phyloP scores from a whole-genome alignment of 371 early-diverging fungal genomes.

The Apophysomyces trapeziformis region DNA sequence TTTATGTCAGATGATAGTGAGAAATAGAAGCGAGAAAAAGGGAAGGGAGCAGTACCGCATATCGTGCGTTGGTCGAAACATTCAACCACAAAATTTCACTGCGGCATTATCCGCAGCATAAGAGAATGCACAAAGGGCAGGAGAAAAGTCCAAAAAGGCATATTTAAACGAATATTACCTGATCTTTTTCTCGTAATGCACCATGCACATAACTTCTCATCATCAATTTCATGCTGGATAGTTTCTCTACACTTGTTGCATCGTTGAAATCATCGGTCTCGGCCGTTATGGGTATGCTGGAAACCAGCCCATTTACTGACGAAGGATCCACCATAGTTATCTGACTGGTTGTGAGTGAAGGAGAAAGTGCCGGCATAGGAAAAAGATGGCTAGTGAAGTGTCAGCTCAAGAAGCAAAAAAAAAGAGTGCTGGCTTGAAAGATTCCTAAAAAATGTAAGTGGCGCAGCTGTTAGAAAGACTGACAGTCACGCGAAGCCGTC shows the following conservation, averaged over 20 bases:
- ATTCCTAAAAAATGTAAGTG: no score
- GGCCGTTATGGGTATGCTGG: slow-evolving; percentile 4
- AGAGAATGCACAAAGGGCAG: slow-evolving; percentile 10
- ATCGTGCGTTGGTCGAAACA: neutral
- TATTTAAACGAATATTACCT: slow-evolving; percentile 42
- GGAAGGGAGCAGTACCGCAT: slow-evolving; percentile 1
- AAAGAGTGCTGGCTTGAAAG: no score
- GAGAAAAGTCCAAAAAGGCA: slow-evolving; percentile 14
- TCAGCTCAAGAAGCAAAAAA: neutral
- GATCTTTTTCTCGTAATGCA: slow-evolving; percentile 49
- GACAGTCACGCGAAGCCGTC: no score
- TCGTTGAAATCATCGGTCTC: slow-evolving; percentile 34
- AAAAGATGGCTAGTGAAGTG: neutral
- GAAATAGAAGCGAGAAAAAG: neutral
- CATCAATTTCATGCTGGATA: slow-evolving; percentile 45
- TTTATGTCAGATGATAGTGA: slow-evolving; percentile 5
- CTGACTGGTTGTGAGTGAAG: neutral
- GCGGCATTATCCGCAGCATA: slow-evolving; percentile 7
- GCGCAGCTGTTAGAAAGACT: no score
- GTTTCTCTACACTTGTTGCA: slow-evolving; percentile 38
- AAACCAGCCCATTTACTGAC: neutral
- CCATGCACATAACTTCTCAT: slow-evolving; percentile 48
- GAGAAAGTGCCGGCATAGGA: neutral
- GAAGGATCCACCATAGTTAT: neutral
- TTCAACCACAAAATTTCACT: neutral